Conservation (phyloP, 441 rosid genomes). For the Populus hybrid region DNA sequence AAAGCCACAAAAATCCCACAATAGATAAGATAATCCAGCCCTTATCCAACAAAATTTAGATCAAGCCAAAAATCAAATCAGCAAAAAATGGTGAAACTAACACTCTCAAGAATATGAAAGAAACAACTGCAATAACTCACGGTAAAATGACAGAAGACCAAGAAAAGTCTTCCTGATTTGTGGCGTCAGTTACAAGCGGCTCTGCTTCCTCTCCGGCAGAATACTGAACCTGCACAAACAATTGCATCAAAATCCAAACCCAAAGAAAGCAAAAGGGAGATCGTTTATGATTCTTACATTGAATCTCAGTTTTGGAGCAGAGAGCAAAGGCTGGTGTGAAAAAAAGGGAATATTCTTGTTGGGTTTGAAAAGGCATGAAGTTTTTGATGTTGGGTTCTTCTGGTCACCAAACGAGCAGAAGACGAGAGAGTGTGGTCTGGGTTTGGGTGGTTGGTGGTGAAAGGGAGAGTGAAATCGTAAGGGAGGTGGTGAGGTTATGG, state of each 20-base stretch:
- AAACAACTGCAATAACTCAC: conserved; percentile 39
- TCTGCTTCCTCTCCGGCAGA: conserved; percentile 52
- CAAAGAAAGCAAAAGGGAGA: not conserved
- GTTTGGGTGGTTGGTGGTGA: conserved; percentile 11
- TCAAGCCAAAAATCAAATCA: not conserved
- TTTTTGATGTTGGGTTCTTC: conserved; percentile 1
- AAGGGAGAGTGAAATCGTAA: conserved; percentile 22
- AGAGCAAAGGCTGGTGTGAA: conserved; percentile 20
- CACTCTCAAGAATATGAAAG: not conserved
- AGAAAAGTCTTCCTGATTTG: conserved; percentile 58
- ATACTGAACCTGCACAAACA: conserved; percentile 41
- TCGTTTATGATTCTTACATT: conserved; percentile 24
- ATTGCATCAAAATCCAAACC: conserved; percentile 4
- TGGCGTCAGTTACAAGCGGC: conserved; percentile 38
- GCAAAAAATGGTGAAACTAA: not conserved
- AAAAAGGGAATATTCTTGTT: conserved; percentile 13
- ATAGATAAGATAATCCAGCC: not conserved
- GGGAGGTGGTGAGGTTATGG: conserved; percentile 33
- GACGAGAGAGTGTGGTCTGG: conserved; percentile 10
- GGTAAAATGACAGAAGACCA: conserved; percentile 90
- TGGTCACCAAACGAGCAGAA: conserved; percentile 19
- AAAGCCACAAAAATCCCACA: not conserved
- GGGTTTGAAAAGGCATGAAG: conserved; percentile 15
- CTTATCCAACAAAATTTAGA: not conserved
- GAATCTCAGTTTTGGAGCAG: conserved; percentile 29